Percentiles rank a stretch among this genome's conserved stretches.
These are phyloP conservation scores for Apiotrichum brassicae DNA, from an alignment of 1,284 basidiomycete genomes.

Conservation along the genomic window DNA sequence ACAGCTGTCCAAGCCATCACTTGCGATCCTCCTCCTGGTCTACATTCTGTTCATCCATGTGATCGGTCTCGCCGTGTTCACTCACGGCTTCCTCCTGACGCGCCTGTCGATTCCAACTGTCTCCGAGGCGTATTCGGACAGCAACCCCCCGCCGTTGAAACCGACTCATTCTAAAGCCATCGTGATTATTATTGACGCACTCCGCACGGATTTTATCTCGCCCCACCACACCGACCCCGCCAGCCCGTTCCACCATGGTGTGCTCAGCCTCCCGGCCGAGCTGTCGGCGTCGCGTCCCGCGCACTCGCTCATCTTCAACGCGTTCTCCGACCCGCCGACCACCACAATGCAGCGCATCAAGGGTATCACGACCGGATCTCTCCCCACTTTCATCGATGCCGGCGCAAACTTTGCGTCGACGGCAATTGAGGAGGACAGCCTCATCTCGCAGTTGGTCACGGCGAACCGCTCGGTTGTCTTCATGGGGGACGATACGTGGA, in stretches of 20 bases:
- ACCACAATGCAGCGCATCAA: constrained; percentile 94
- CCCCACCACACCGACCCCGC: constrained; percentile 55
- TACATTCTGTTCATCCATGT: constrained; percentile 53
- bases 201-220: constrained; percentile 90
- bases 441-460: constrained; percentile 55
- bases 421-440: constrained; percentile 79
- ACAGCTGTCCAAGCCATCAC: constrained; percentile 25
- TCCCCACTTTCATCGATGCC: constrained; percentile 93
- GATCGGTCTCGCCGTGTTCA: constrained; percentile 60
- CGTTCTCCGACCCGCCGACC: constrained; percentile 90
- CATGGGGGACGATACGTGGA: constrained; percentile 97
- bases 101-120: constrained; percentile 66
- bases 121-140: constrained; percentile 44
- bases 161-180: constrained; percentile 72
- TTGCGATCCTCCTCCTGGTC: constrained; percentile 54
- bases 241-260: constrained; percentile 71
- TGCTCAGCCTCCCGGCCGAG: constrained; percentile 70
- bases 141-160: constrained; percentile 48
- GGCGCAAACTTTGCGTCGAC: constrained; percentile 86
- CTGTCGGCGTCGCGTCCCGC: constrained; percentile 59
- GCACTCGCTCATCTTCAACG: constrained; percentile 78
- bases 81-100: constrained; percentile 78
- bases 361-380: constrained; percentile 86
- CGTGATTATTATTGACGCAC: constrained; percentile 82
- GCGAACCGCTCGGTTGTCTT: constrained; percentile 54